A percentile compares a stretch with the other conserved stretches of the same genome.
phyloP scores from a whole-genome alignment of 805 yeast genomes.

The Myxozyma kluyveri region DNA sequence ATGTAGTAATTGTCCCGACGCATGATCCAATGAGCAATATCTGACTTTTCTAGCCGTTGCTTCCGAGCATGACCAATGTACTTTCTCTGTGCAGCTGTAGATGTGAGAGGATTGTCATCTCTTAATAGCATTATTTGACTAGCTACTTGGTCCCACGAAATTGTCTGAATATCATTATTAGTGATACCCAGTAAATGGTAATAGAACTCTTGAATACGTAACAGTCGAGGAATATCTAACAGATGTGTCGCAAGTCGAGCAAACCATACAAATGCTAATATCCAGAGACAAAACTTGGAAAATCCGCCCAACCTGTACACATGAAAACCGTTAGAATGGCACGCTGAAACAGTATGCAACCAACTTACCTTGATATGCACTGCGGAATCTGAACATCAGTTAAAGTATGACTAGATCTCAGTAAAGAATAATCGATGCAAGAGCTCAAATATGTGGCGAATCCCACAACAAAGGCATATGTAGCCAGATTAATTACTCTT shows the following conservation, averaged over 20 bases:
- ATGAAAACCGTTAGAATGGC: neutral
- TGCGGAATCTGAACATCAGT: constrained; percentile 46
- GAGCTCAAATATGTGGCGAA: constrained; percentile 75
- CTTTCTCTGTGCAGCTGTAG: constrained; percentile 35
- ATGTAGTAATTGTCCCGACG: constrained; percentile 90
- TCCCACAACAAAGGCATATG: constrained; percentile 73
- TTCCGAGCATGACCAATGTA: constrained; percentile 49
- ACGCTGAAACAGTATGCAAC: neutral
- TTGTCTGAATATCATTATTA: constrained; percentile 82
- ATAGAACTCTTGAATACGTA: constrained; percentile 76
- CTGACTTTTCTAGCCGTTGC: constrained; percentile 82
- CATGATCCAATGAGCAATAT: constrained; percentile 93
- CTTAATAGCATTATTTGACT: constrained; percentile 68
- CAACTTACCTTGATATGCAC: constrained; percentile 45
- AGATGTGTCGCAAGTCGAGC: constrained; percentile 45
- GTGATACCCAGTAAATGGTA: constrained; percentile 64
- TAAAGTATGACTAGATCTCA: constrained; percentile 37
- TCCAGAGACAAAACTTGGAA: constrained; percentile 61
- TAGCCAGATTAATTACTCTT: constrained; percentile 63
- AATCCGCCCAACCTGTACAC: constrained; percentile 16
- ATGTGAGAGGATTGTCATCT: constrained; percentile 73
- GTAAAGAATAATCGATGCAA: constrained; percentile 68
- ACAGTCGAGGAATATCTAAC: constrained; percentile 61
- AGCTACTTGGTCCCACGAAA: constrained; percentile 87
- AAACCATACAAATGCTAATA: constrained; percentile 50